Base-by-base conservation (phyloP, 176 grass and related monocot genomes). In the Musa acuminata region DNA sequence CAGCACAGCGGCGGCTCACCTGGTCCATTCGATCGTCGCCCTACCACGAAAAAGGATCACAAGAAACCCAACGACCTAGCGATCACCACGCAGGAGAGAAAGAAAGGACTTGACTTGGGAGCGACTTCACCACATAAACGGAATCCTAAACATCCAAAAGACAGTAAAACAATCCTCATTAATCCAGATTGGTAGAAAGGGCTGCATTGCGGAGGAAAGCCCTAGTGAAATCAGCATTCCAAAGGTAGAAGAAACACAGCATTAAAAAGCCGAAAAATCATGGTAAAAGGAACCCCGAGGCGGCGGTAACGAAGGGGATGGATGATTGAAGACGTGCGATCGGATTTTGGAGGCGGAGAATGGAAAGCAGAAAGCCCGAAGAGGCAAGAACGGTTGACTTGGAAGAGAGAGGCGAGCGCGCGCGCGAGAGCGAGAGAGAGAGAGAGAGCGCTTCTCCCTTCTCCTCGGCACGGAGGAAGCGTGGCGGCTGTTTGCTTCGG, bases 11-110 rank as follows among this genome's bases (percentile, higher is more conserved):
- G 67, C 67, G 35, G 48, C 67, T 70, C 67, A 70, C 67, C 67
- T 70, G 67, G 43, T 70, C 67, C 67, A 70, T 70, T 19, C 48
- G 19, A 9, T 70, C 43, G 67, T 35, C 67, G 67, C 27, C 51
- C 67, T 25, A 17, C 17, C 48, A 0, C 8, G 43, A 19, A 51
- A 48, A 22, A 8, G 13, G 25, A 51, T 8, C 13, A 10, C 14
- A 70, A 10, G 16, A 21, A 70, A 50, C 11, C 48, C 43, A 48
- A 70, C 49, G 48, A 70, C 67, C 67, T 70, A 70, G 67, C 43
- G 12, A 21, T 51, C 20, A 19, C 35, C 35, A 65, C 21, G 25
- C 11, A 65, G 22, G 20, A 50, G 35, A 50, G 51, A 70, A 70
- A 70, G 7, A 50, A 70, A 21, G 67, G 9, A 51, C 13, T 49